These are phyloP conservation scores for Cryphonectria nitschkei DNA, from an alignment of 2,329 filamentous ascomycete genomes.

Conservation along the genomic window DNA sequence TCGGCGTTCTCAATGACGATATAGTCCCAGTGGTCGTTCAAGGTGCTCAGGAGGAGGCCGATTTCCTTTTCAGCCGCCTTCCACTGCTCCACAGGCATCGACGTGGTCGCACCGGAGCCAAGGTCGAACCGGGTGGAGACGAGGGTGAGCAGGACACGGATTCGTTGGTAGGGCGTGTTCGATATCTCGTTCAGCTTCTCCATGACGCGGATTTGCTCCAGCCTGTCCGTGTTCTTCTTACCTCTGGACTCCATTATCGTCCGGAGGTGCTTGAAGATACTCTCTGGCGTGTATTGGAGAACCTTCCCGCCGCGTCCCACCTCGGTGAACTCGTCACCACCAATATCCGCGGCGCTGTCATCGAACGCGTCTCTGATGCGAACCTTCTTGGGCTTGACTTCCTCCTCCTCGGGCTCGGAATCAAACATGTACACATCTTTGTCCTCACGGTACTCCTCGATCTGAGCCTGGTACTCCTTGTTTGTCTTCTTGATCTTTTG, in stretches of 20 bases:
- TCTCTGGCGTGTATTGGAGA: conserved; percentile 91
- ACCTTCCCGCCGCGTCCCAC: conserved; percentile 89
- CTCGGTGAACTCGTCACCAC: conserved; percentile 85
- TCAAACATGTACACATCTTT: conserved; percentile 83
- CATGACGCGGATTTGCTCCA: conserved; percentile 96
- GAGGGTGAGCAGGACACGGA: conserved; percentile 87
- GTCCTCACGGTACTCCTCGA: conserved; percentile 84
- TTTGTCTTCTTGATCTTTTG: conserved; percentile 99
- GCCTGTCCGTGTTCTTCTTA: conserved; percentile 97
- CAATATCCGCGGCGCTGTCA: conserved; percentile 55
- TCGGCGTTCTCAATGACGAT: conserved; percentile 90
- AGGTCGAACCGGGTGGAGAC: conserved; percentile 95
- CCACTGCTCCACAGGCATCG: conserved; percentile 97
- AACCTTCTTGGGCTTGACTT: conserved; percentile 56
- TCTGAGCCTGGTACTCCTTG: conserved; percentile 87
- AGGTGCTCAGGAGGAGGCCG: conserved; percentile 72
- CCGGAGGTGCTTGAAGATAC: conserved; percentile 95
- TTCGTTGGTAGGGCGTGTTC: conserved; percentile 87
- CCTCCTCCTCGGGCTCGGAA: conserved; percentile 76
- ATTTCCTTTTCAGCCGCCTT: conserved; percentile 91
- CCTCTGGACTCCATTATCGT: conserved; percentile 93
- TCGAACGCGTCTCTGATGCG: conserved; percentile 51
- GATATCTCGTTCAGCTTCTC: conserved; percentile 93
- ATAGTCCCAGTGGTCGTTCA: conserved; percentile 79
- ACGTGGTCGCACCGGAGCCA: conserved; percentile 72